Percentiles rank a stretch among this genome's conserved stretches.
phyloP scores from a whole-genome alignment of 768 basidiomycete genomes.

The Mycena rosella region DNA sequence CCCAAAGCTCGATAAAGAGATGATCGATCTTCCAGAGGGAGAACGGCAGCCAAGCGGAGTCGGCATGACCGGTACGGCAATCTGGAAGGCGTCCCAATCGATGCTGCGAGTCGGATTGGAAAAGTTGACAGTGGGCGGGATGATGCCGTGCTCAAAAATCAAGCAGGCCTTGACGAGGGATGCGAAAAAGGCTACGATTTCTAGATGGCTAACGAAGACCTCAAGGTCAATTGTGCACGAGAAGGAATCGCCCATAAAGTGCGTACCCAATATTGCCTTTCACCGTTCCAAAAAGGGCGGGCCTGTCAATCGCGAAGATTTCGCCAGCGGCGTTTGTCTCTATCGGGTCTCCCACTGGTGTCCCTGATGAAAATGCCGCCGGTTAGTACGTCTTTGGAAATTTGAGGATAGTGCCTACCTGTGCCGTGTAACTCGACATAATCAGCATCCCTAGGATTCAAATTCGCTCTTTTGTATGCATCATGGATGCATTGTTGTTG shows the following conservation, averaged over 20 bases:
- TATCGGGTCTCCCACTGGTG: slow-evolving; percentile 53
- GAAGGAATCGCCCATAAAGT: background rate
- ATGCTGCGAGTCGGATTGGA: slow-evolving; percentile 33
- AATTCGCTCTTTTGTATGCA: slow-evolving; percentile 36
- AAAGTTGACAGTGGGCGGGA: slow-evolving; percentile 49
- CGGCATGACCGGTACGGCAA: background rate
- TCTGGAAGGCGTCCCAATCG: background rate
- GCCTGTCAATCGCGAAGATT: background rate
- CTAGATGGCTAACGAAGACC: slow-evolving; percentile 4
- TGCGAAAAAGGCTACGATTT: slow-evolving; percentile 15
- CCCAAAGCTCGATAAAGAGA: slow-evolving; percentile 3
- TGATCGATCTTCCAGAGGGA: slow-evolving; percentile 1
- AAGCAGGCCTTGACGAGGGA: slow-evolving; percentile 43
- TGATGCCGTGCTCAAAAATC: slow-evolving; percentile 42
- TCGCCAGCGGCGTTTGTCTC: background rate
- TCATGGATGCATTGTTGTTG: slow-evolving; percentile 45
- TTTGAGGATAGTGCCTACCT: background rate
- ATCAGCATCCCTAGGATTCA: background rate
- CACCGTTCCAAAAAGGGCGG: background rate
- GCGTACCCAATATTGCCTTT: slow-evolving; percentile 27
- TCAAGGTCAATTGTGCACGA: background rate
- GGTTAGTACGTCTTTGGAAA: background rate
- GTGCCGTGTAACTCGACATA: slow-evolving; percentile 26
- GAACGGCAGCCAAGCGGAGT: background rate
- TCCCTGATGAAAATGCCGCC: slow-evolving; percentile 20